Conservation (phyloP, 495 filamentous ascomycete species). For the Articulospora tetracladia region DNA sequence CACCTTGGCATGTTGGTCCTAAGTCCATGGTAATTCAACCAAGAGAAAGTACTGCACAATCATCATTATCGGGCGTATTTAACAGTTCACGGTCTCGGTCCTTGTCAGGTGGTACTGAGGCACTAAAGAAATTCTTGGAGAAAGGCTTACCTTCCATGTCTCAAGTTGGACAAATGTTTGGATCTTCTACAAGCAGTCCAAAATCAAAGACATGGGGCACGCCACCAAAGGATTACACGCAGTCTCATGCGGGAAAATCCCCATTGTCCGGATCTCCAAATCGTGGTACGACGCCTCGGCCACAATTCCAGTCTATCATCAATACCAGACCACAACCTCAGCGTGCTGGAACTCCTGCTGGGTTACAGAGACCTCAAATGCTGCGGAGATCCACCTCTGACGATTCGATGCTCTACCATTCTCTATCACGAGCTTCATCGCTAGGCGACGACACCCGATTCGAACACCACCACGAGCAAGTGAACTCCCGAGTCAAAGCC, state of each 20-base stretch:
- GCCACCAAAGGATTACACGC: slow-evolving; percentile 22
- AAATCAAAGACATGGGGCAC: slow-evolving; percentile 28
- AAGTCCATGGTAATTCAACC: slow-evolving; percentile 37
- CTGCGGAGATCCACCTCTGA: slow-evolving; percentile 68
- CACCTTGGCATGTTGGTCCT: slow-evolving; percentile 36
- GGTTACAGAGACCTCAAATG: slow-evolving; percentile 1
- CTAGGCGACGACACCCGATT: slow-evolving; percentile 85
- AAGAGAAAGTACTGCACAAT: slow-evolving; percentile 22
- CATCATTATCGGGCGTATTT: slow-evolving; percentile 37
- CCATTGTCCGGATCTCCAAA: slow-evolving; percentile 22
- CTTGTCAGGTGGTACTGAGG: slow-evolving; percentile 39
- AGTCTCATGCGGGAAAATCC: slow-evolving; percentile 21
- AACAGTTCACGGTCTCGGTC: slow-evolving; percentile 31
- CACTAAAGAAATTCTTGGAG: slow-evolving; percentile 43
- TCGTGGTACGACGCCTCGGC: slow-evolving; percentile 1
- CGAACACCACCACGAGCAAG: slow-evolving; percentile 69
- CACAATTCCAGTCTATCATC: slow-evolving; percentile 14
- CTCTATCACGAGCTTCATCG: slow-evolving; percentile 53
- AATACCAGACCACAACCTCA: slow-evolving; percentile 17
- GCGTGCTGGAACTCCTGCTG: slow-evolving; percentile 17
- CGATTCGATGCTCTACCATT: slow-evolving; percentile 2
- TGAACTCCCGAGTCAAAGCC: slow-evolving; percentile 86
- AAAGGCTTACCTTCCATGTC: slow-evolving; percentile 48
- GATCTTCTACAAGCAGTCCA: slow-evolving; percentile 33
- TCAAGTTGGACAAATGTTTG: slow-evolving; percentile 37